Conservation (phyloP, 495 filamentous ascomycete genomes). For the Daldinia grandis region DNA sequence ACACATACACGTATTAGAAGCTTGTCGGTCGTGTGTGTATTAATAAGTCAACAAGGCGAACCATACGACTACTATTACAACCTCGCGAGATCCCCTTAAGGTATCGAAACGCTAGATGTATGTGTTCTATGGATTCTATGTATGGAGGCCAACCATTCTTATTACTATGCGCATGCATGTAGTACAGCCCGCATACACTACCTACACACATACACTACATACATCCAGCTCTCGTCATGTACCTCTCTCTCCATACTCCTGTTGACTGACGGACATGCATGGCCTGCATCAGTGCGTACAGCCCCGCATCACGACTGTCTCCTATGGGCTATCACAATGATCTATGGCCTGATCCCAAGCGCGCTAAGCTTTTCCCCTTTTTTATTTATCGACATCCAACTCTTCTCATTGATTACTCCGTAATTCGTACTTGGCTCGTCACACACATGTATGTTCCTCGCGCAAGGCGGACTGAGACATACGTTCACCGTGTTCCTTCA, state of each 20-base stretch:
- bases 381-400: constrained; percentile 32
- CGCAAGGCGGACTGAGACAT: constrained; percentile 31
- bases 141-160: not conserved
- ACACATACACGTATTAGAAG: constrained; percentile 2
- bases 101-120: constrained; percentile 16
- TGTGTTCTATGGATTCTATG: constrained; percentile 1
- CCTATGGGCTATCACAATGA: constrained; percentile 46
- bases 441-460: constrained; percentile 27
- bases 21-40: not conserved
- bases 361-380: constrained; percentile 46
- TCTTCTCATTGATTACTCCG: constrained; percentile 26
- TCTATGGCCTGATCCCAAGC: constrained; percentile 47
- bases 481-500: constrained; percentile 5
- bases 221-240: constrained; percentile 11
- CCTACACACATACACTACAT: not conserved
- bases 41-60: not conserved
- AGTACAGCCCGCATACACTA: constrained; percentile 4
- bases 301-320: constrained; percentile 47
- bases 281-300: constrained; percentile 28
- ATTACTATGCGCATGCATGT: not conserved
- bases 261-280: constrained; percentile 44
- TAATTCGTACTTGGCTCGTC: constrained; percentile 20
- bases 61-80: not conserved
- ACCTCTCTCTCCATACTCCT: constrained; percentile 16
- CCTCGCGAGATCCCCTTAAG: not conserved